Conservation (phyloP, 768 basidiomycete genomes). For the Rhodotorula babjevae region DNA sequence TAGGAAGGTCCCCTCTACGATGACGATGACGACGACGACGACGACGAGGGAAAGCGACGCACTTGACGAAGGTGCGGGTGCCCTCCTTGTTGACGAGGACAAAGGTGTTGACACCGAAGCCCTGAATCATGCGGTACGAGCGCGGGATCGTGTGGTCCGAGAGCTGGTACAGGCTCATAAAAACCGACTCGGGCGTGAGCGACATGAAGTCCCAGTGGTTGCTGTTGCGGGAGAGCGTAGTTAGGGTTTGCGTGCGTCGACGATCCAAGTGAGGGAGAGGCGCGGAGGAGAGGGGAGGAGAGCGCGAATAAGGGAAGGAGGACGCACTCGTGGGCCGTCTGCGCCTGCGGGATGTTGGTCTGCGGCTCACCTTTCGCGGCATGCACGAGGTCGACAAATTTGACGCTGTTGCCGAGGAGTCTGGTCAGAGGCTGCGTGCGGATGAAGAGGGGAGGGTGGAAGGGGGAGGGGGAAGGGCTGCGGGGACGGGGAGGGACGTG, state of each 20-base stretch:
- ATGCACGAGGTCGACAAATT: conserved; percentile 81
- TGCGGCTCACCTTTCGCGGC: conserved; percentile 50
- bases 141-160: conserved; percentile 81
- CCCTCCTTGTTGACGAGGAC: conserved; percentile 64
- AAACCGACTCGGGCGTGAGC: conserved; percentile 52
- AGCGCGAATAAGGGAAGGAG: too few species aligned
- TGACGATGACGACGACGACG: too few species aligned
- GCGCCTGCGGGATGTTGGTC: conserved; percentile 40
- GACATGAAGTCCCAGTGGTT: conserved; percentile 79
- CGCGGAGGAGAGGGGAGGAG: too few species aligned
- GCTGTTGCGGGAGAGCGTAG: background rate
- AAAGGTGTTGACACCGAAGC: conserved; percentile 70
- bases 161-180: conserved; percentile 80
- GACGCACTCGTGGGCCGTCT: conserved; percentile 56
- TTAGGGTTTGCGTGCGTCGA: too few species aligned
- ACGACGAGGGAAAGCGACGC: background rate
- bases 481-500: too few species aligned
- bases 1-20: too few species aligned
- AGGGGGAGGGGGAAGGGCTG: too few species aligned
- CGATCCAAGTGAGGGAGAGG: too few species aligned
- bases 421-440: too few species aligned
- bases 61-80: conserved; percentile 72
- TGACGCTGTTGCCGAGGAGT: too few species aligned
- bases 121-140: conserved; percentile 83
- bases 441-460: too few species aligned